phyloP scores from a whole-genome alignment of 768 basidiomycete species.

The Tulasnella sp. region DNA sequence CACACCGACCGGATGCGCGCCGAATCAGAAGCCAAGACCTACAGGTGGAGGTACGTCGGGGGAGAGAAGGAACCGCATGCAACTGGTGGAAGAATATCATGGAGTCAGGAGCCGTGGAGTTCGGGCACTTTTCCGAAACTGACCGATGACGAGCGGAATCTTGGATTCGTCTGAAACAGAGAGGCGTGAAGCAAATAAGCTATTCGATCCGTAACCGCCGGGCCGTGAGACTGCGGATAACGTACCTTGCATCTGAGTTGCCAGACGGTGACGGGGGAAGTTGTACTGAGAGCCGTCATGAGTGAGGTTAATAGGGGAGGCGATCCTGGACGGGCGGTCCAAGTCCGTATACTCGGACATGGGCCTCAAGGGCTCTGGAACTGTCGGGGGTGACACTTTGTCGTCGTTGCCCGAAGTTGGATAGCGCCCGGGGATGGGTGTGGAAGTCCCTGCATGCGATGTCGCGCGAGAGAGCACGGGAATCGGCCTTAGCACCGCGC shows the following conservation, averaged over 20 bases:
- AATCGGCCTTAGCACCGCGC: neutral
- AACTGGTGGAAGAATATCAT: constrained; percentile 71
- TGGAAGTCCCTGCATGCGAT: neutral
- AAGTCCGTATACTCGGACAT: constrained; percentile 10
- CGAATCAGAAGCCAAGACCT: neutral
- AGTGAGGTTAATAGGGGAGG: constrained; percentile 8
- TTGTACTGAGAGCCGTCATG: constrained; percentile 12
- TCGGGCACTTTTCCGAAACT: neutral
- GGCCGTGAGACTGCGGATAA: neutral
- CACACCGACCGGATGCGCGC: too few species aligned
- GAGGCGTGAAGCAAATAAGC: neutral
- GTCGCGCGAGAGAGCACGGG: constrained; percentile 7
- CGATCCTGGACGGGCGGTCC: constrained; percentile 12
- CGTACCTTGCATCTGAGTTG: constrained; percentile 14
- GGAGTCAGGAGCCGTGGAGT: constrained; percentile 36
- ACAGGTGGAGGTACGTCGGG: constrained; percentile 88
- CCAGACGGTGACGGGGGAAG: constrained; percentile 17
- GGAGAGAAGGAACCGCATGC: constrained; percentile 98
- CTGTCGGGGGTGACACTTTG: neutral
- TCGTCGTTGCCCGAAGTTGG: neutral
- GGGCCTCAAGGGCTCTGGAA: neutral
- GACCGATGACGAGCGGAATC: constrained; percentile 16
- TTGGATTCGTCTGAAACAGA: constrained; percentile 12
- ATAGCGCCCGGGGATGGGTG: neutral
- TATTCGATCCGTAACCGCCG: neutral